These are phyloP conservation scores for Trypanosoma theileri DNA, from an alignment of 208 protist species.

Conservation along the genomic window DNA sequence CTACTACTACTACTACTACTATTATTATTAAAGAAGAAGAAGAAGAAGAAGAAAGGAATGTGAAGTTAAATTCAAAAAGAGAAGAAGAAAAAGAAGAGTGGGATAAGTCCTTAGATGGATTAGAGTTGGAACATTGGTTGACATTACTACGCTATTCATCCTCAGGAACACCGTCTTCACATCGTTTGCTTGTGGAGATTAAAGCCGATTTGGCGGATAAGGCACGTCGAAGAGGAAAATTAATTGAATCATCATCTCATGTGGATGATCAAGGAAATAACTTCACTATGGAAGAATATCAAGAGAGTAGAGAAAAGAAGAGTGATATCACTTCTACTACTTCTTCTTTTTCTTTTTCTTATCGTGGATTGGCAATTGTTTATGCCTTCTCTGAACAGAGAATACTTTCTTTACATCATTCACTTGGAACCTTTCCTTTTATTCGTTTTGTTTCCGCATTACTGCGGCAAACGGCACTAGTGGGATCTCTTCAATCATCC, in stretches of 20 bases:
- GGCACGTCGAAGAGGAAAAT: not conserved
- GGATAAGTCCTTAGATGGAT: conserved; percentile 15
- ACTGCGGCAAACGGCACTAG: not conserved
- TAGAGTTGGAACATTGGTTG: conserved; percentile 32
- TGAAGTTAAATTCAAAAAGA: too few species aligned
- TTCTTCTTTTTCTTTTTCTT: not conserved
- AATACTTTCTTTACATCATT: conserved; percentile 14
- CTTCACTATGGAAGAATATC: not conserved
- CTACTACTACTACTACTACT: too few species aligned
- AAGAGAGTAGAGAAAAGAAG: not conserved
- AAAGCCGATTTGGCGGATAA: not conserved
- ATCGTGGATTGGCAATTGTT: conserved; percentile 21
- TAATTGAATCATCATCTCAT: not conserved
- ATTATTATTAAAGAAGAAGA: not conserved
- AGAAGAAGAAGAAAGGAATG: not conserved
- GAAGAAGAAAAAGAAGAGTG: conserved; percentile 9
- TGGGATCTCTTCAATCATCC: not conserved
- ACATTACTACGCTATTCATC: conserved; percentile 14
- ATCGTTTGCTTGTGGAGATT: conserved; percentile 20
- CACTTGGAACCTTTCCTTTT: conserved; percentile 27
- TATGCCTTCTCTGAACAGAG: conserved; percentile 22
- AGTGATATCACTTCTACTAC: not conserved
- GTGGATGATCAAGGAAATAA: not conserved
- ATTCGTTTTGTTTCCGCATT: conserved; percentile 25
- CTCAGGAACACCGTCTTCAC: conserved; percentile 12